Evolutionary conservation across 176 grass and related monocot species (phyloP).

Genomic region (Alloteropsis semialata): DNA sequence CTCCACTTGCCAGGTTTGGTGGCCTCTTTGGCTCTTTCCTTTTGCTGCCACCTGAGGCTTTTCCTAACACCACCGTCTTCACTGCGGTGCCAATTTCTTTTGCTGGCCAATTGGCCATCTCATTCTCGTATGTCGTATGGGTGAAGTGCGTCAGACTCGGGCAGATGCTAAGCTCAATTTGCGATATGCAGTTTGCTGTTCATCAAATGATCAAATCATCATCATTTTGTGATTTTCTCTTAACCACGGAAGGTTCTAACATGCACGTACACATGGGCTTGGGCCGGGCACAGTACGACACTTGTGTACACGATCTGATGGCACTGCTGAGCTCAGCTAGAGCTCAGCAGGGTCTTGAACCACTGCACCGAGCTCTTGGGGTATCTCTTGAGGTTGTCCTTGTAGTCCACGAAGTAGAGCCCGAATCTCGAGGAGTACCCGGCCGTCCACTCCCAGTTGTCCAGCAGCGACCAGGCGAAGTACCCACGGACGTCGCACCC

Average conservation of each 20-base stretch:
- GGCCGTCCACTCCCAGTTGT: slow-evolving; percentile 98
- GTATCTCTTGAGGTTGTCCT: slow-evolving; percentile 77
- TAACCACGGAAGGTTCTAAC: background rate
- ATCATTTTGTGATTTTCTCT: background rate
- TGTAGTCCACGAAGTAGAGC: slow-evolving; percentile 89
- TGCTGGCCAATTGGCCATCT: too few relatives aligned
- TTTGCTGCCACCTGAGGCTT: too few relatives aligned
- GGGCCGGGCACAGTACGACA: too few relatives aligned
- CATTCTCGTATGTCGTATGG: too few relatives aligned
- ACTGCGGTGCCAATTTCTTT: too few relatives aligned
- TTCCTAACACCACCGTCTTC: too few relatives aligned
- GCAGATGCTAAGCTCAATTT: too few relatives aligned
- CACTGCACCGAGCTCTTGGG: slow-evolving; percentile 94
- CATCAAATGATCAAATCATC: too few relatives aligned
- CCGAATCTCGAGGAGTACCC: slow-evolving; percentile 87
- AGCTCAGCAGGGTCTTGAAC: slow-evolving; percentile 74
- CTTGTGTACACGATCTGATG: background rate
- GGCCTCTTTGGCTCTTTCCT: too few relatives aligned
- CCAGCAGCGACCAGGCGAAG: slow-evolving; percentile 94
- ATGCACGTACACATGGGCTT: background rate
- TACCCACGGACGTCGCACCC: slow-evolving; percentile 86
- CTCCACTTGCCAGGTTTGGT: too few relatives aligned
- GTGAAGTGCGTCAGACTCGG: too few relatives aligned
- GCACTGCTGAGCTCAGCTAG: background rate
- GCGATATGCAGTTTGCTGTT: too few relatives aligned